A percentile compares a stretch with the other conserved stretches of the same genome.
phyloP scores from a whole-genome alignment of 768 basidiomycete genomes.

The Agrocybe praecox region DNA sequence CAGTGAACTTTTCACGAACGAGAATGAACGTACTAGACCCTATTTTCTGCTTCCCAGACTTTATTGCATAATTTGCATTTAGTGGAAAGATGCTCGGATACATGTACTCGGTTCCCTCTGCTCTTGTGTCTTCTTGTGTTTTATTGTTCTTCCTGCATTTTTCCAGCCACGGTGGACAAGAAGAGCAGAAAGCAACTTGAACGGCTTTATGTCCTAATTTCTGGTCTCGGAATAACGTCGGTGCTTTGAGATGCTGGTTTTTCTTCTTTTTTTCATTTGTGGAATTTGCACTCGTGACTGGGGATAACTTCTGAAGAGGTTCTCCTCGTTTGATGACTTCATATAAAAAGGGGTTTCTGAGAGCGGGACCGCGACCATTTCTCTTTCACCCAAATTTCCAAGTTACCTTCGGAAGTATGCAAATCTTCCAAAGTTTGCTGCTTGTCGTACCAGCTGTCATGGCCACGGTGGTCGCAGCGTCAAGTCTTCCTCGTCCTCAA shows the following conservation, averaged over 20 bases:
- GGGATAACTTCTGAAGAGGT: background rate
- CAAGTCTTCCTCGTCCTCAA: slow-evolving; percentile 4
- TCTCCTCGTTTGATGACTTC: background rate
- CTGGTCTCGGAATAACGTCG: background rate
- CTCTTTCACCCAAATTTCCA: background rate
- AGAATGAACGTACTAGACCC: no score
- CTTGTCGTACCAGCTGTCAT: background rate
- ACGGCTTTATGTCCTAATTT: background rate
- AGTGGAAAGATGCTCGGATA: no score
- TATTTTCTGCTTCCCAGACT: no score
- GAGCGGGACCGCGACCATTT: background rate
- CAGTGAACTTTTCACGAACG: no score
- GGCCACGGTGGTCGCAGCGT: slow-evolving; percentile 7
- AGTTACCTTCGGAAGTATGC: background rate
- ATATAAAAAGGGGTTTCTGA: background rate
- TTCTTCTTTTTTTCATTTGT: background rate
- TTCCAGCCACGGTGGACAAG: no score
- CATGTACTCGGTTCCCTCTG: no score
- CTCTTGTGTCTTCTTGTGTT: no score
- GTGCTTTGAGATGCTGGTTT: background rate
- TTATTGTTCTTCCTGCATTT: no score
- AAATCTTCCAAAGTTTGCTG: background rate
- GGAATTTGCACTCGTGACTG: background rate
- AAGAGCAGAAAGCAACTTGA: background rate
- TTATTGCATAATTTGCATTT: no score